A percentile compares a stretch with the other conserved stretches of the same genome.
Evolutionary conservation across 1,284 basidiomycete genomes (phyloP).

Genomic region (Ustilago curta): DNA sequence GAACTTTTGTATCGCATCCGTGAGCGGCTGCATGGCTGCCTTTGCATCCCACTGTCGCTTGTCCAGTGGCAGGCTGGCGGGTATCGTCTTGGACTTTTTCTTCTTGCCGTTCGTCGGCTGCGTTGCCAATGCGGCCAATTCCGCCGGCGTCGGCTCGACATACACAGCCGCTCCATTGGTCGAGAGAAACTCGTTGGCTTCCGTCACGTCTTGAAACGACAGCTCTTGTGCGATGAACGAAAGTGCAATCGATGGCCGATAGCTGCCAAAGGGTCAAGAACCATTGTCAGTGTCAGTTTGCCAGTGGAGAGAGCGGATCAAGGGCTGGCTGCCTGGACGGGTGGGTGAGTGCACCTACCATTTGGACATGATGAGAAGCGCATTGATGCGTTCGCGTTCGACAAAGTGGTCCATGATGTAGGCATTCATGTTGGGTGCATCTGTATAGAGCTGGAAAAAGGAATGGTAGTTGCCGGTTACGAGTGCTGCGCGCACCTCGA

Average conservation of each 20-base stretch:
- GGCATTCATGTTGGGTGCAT: slow-evolving; percentile 94
- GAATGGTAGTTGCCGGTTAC: slow-evolving; percentile 93
- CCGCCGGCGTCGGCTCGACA: slow-evolving; percentile 69
- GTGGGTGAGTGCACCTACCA: no score
- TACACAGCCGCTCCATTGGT: slow-evolving; percentile 80
- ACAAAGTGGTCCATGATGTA: slow-evolving; percentile 99
- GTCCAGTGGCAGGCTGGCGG: slow-evolving; percentile 43
- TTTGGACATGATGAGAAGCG: slow-evolving; percentile 83
- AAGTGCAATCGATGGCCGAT: slow-evolving; percentile 74
- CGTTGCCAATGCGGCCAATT: slow-evolving; percentile 35
- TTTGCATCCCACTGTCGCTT: slow-evolving; percentile 72
- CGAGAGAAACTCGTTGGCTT: slow-evolving; percentile 79
- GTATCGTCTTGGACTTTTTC: slow-evolving; percentile 45
- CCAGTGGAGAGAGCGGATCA: neutral
- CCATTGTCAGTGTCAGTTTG: slow-evolving; percentile 5
- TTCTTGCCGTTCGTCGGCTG: slow-evolving; percentile 22
- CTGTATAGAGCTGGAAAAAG: slow-evolving; percentile 86
- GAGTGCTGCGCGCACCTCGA: slow-evolving; percentile 86
- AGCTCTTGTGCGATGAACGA: slow-evolving; percentile 83
- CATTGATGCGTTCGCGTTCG: slow-evolving; percentile 86
- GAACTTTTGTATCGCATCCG: slow-evolving; percentile 71
- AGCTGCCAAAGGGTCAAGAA: slow-evolving; percentile 18
- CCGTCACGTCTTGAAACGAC: slow-evolving; percentile 80
- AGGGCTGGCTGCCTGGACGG: slow-evolving; percentile 20
- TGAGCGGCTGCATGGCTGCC: slow-evolving; percentile 70